Conservation (phyloP, 495 filamentous ascomycete species). For the Trichoderma erinaceum region DNA sequence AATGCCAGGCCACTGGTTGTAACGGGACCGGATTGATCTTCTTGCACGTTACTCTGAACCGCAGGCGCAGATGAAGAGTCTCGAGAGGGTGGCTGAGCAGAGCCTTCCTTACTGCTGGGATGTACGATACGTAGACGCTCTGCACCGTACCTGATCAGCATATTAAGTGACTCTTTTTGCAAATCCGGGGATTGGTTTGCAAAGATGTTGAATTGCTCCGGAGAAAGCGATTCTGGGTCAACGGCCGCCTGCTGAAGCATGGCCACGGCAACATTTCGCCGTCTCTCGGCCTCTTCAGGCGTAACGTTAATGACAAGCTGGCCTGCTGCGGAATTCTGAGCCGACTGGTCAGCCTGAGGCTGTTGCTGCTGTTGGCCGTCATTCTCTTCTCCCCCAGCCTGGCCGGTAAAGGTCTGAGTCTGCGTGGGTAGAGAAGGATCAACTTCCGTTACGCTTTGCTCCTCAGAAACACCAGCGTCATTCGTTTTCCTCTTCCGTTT, state of each 20-base stretch:
- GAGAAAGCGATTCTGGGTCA: conserved; percentile 36
- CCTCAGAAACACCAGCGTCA: background rate
- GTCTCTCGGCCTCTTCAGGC: conserved; percentile 36
- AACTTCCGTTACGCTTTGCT: conserved; percentile 11
- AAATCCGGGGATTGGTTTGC: conserved; percentile 43
- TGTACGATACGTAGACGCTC: conserved; percentile 42
- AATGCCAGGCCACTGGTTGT: conserved; percentile 8
- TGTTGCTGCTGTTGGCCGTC: conserved; percentile 11
- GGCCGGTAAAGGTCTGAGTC: conserved; percentile 17
- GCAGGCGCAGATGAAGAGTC: background rate
- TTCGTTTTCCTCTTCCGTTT: conserved; percentile 30
- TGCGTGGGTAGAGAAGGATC: conserved; percentile 19
- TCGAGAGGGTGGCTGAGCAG: conserved; percentile 19
- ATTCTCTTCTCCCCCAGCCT: conserved; percentile 6
- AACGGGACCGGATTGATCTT: background rate
- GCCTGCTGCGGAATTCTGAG: conserved; percentile 17
- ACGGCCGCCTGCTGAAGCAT: conserved; percentile 31
- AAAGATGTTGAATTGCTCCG: conserved; percentile 47
- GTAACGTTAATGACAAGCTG: conserved; percentile 31
- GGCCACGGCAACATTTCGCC: conserved; percentile 34
- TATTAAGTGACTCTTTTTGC: conserved; percentile 38
- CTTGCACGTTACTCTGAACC: background rate
- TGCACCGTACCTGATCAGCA: conserved; percentile 41
- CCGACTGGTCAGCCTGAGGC: conserved; percentile 19
- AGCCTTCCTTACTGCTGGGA: conserved; percentile 27